phyloP scores from a whole-genome alignment of 2,329 filamentous ascomycete species.

The Knufia petricola region DNA sequence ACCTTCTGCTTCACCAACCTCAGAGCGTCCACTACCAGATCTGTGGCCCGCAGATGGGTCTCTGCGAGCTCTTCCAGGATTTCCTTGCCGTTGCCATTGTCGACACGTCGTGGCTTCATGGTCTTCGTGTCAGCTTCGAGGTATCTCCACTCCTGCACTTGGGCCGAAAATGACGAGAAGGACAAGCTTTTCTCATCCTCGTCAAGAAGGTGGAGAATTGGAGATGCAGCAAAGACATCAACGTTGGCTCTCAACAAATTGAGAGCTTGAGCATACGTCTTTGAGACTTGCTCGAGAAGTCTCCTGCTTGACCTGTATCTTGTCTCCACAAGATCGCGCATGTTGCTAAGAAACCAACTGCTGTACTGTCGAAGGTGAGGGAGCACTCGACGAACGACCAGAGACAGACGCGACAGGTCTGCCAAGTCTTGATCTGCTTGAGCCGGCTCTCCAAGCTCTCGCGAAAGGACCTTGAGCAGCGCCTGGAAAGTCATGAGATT shows the following conservation, averaged over 20 bases:
- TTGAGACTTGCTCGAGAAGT: slow-evolving; percentile 2
- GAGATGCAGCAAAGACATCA: slow-evolving; percentile 46
- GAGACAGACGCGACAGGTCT: slow-evolving; percentile 19
- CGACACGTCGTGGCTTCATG: slow-evolving; percentile 36
- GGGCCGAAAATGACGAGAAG: slow-evolving; percentile 50
- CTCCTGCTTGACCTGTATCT: slow-evolving; percentile 24
- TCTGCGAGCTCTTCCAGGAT: slow-evolving; percentile 1
- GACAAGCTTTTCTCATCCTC: slow-evolving; percentile 59
- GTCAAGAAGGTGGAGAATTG: slow-evolving; percentile 53
- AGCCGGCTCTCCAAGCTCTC: slow-evolving; percentile 55
- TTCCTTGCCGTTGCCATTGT: slow-evolving; percentile 5
- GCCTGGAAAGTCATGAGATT: slow-evolving; percentile 69
- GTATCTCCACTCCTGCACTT: slow-evolving; percentile 44
- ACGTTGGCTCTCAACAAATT: slow-evolving; percentile 37
- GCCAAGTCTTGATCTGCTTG: slow-evolving; percentile 37
- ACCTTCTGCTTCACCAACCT: slow-evolving; percentile 8
- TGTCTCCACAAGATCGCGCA: slow-evolving; percentile 45
- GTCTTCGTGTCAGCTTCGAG: slow-evolving; percentile 33
- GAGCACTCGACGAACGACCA: slow-evolving; percentile 51
- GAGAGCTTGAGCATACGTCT: slow-evolving; percentile 18
- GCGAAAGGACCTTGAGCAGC: slow-evolving; percentile 59
- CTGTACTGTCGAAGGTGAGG: slow-evolving; percentile 59
- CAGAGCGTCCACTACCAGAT: slow-evolving; percentile 10
- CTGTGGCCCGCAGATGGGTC: slow-evolving; percentile 8
- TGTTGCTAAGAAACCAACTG: slow-evolving; percentile 54